Conservation (phyloP, 1,139 yeast species). For the Zygosaccharomyces sapae region DNA sequence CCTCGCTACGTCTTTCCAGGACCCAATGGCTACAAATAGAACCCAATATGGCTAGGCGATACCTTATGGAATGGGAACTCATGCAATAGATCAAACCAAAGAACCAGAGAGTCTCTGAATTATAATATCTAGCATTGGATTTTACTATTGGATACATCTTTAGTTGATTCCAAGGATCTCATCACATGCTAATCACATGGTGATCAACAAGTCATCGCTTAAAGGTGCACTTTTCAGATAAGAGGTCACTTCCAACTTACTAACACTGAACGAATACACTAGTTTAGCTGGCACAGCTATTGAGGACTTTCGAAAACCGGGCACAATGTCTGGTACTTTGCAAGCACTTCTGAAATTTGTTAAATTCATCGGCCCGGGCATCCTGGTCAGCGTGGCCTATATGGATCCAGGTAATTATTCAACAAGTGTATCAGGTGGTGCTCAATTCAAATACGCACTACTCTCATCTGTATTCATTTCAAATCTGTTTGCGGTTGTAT, state of each 20-base stretch:
- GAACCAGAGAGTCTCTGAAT: no score
- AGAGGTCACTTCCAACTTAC: no score
- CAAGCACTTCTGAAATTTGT: conserved; percentile 27
- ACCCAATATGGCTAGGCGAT: neutral
- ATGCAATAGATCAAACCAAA: no score
- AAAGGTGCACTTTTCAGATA: no score
- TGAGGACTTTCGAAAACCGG: neutral
- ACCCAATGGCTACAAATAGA: neutral
- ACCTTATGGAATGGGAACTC: neutral
- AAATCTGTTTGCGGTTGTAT: conserved; percentile 78
- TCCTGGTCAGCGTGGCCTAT: conserved; percentile 92
- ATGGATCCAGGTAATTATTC: conserved; percentile 98
- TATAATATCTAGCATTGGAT: no score
- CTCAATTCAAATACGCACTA: conserved; percentile 77
- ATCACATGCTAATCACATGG: no score
- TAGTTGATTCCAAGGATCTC: no score
- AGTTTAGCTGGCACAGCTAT: neutral
- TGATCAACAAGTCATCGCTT: no score
- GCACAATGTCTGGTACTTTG: conserved; percentile 5
- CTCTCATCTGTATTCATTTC: conserved; percentile 76
- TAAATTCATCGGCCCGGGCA: conserved; percentile 82
- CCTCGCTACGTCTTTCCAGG: neutral
- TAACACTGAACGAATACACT: no score
- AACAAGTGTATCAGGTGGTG: conserved; percentile 91
- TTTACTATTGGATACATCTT: no score